Conservation (phyloP, 805 yeast species). For the Nakazawaea siamensis region DNA sequence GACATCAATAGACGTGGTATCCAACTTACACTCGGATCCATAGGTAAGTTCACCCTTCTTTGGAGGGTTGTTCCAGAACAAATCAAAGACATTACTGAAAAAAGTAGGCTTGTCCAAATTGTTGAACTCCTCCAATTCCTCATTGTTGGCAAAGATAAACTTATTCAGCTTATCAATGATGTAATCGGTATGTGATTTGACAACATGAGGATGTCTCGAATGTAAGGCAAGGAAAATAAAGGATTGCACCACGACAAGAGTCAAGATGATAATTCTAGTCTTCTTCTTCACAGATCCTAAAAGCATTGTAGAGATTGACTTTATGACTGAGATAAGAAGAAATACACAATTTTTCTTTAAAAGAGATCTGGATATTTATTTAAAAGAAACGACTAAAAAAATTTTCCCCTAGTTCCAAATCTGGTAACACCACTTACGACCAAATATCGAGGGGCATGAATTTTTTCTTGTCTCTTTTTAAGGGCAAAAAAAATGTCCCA, state of each 20-base stretch:
- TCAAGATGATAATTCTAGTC: conserved; percentile 1
- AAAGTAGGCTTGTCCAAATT: conserved; percentile 8
- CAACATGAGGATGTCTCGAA: background rate
- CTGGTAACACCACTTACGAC: no score
- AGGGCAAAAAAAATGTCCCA: no score
- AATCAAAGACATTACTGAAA: conserved; percentile 7
- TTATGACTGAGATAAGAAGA: no score
- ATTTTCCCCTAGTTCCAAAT: no score
- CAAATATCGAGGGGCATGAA: no score
- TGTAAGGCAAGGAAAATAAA: conserved; percentile 3
- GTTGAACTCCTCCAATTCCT: conserved; percentile 8
- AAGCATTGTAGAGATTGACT: no score
- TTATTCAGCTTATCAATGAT: conserved; percentile 6
- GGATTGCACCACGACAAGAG: conserved; percentile 2
- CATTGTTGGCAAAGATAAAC: conserved; percentile 1
- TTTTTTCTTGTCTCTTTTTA: no score
- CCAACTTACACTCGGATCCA: conserved; percentile 8
- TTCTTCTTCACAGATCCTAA: conserved; percentile 4
- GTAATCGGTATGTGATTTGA: conserved; percentile 8
- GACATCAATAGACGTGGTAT: conserved; percentile 9
- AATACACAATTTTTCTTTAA: no score
- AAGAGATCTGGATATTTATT: no score
- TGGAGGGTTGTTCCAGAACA: conserved; percentile 7
- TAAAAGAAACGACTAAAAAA: no score
- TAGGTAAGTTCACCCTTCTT: background rate